phyloP scores from a whole-genome alignment of 352 stramenopile genomes.

The Ophiocytium majus region DNA sequence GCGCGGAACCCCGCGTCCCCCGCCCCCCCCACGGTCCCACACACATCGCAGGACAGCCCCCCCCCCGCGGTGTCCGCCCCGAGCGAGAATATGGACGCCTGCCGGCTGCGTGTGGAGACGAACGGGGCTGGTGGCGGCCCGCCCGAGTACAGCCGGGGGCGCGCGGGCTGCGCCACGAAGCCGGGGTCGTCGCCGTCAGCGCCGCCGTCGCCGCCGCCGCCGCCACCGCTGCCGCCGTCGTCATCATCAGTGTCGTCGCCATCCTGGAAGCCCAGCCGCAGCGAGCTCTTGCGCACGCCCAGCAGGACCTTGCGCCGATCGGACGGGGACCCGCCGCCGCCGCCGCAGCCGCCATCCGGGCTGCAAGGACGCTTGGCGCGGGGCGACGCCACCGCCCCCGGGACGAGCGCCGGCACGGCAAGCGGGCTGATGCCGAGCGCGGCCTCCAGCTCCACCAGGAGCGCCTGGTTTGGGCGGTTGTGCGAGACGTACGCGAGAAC shows the following conservation, averaged over 20 bases:
- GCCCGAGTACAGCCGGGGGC: neutral
- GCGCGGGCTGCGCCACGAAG: neutral
- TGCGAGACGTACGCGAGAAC: neutral
- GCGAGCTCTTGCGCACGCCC: neutral
- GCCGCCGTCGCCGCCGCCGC: neutral
- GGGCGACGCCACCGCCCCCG: neutral
- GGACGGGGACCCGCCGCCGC: neutral
- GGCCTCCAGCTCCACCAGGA: neutral
- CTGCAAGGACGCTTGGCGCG: neutral
- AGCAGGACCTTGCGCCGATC: neutral
- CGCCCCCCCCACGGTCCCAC: neutral
- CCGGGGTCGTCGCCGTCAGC: neutral
- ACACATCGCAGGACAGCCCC: neutral
- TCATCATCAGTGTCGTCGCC: neutral
- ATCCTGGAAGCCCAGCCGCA: neutral
- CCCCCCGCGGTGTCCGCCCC: neutral
- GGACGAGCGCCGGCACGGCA: neutral
- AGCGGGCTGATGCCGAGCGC: conserved; percentile 21
- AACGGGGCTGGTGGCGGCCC: neutral
- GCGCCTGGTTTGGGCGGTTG: conserved; percentile 1
- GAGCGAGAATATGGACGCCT: neutral
- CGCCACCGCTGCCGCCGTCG: neutral
- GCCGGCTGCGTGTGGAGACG: neutral
- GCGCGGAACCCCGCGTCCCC: neutral
- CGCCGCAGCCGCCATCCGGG: neutral